Evolutionary conservation across 192 early-diverging fungal genomes (phyloP).

Genomic region (Mortierella hygrophila): DNA sequence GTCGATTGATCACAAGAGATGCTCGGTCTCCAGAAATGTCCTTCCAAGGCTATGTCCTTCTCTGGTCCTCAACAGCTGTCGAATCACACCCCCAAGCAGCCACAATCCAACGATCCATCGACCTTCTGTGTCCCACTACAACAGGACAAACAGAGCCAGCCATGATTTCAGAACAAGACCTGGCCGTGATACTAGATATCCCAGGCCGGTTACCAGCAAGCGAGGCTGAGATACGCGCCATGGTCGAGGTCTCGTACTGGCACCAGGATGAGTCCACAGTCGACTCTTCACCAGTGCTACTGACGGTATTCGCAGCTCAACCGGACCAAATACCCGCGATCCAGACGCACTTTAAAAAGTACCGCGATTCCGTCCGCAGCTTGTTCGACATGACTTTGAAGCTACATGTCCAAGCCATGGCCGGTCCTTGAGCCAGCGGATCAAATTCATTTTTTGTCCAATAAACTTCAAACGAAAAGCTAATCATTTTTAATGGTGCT

Average conservation of each 20-base stretch:
- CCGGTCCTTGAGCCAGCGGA: not conserved
- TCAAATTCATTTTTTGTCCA: not conserved
- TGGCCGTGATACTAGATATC: conserved; percentile 39
- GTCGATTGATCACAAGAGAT: conserved; percentile 24
- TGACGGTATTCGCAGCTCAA: conserved; percentile 51
- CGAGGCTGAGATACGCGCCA: conserved; percentile 21
- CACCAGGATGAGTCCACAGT: conserved; percentile 9
- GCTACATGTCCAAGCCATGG: conserved; percentile 34
- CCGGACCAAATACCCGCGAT: conserved; percentile 35
- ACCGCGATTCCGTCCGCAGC: conserved; percentile 14
- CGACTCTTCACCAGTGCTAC: not conserved
- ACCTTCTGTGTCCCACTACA: conserved; percentile 14
- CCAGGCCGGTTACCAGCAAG: conserved; percentile 32
- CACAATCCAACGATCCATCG: conserved; percentile 16
- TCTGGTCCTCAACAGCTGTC: conserved; percentile 24
- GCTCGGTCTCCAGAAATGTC: conserved; percentile 47
- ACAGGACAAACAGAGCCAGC: not conserved
- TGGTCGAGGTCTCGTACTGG: conserved; percentile 52
- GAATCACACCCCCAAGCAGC: conserved; percentile 15
- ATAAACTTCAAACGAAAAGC: not conserved
- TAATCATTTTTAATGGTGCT: not conserved
- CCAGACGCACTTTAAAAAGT: conserved; percentile 26
- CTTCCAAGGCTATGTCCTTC: conserved; percentile 31
- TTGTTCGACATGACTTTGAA: conserved; percentile 24
- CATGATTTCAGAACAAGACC: conserved; percentile 27